Evolutionary conservation across 192 early-diverging fungal genomes (phyloP).

Genomic region (Cetraspora pellucida): DNA sequence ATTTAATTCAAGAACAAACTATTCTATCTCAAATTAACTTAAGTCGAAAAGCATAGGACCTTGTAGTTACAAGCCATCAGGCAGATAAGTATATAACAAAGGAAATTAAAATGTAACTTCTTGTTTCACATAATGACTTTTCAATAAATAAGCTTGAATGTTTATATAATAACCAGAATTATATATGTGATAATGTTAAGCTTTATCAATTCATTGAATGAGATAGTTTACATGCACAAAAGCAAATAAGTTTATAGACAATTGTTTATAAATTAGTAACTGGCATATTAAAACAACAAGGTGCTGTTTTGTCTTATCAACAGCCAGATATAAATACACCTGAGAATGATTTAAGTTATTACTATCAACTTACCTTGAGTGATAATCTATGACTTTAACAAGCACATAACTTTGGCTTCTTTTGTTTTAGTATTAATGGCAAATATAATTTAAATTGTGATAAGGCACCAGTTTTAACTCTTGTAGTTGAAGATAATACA

Average conservation of each 20-base stretch:
- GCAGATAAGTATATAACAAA: neutral
- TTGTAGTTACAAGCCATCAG: neutral
- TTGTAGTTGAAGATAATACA: too few species aligned
- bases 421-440: too few species aligned
- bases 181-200: neutral
- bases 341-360: neutral
- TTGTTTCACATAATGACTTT: neutral
- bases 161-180: neutral
- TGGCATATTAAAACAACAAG: neutral
- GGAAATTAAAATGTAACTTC: neutral
- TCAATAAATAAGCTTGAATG: neutral
- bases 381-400: too few species aligned
- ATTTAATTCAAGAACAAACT: neutral
- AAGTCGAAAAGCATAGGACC: neutral
- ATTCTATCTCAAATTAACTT: neutral
- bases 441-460: too few species aligned
- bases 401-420: too few species aligned
- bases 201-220: neutral
- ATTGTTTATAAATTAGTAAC: neutral
- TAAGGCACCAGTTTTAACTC: too few species aligned
- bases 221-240: neutral
- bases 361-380: neutral
- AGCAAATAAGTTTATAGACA: neutral
- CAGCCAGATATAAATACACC: neutral
- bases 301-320: neutral